Evolutionary conservation across 2,329 filamentous ascomycete genomes (phyloP).

Genomic region (Aspergillus sp.): DNA sequence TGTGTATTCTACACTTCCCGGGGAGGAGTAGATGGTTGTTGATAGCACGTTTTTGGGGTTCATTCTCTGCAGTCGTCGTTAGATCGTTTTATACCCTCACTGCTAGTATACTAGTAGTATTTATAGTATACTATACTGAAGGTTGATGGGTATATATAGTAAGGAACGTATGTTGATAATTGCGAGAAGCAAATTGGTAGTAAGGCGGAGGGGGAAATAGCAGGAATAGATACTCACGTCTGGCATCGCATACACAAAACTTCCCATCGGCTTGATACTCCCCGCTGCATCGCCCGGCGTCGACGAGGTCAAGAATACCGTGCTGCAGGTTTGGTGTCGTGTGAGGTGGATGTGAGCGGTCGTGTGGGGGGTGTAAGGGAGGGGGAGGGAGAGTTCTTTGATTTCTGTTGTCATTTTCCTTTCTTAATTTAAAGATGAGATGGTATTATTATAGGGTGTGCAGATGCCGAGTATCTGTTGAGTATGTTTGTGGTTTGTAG

Average conservation of each 20-base stretch:
- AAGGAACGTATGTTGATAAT: no score
- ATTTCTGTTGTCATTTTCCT: slow-evolving; percentile 37
- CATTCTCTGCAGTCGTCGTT: slow-evolving; percentile 30
- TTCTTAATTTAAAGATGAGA: background rate
- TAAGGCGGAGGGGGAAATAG: no score
- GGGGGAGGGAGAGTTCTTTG: slow-evolving; percentile 58
- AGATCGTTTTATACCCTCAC: no score
- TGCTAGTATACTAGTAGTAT: no score
- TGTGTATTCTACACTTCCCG: slow-evolving; percentile 81
- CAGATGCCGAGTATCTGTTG: no score
- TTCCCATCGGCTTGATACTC: slow-evolving; percentile 65
- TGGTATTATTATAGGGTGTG: no score
- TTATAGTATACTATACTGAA: no score
- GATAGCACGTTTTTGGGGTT: slow-evolving; percentile 59
- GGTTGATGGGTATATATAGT: no score
- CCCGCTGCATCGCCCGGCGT: slow-evolving; percentile 45
- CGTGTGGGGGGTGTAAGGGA: slow-evolving; percentile 59
- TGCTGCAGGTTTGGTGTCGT: slow-evolving; percentile 52
- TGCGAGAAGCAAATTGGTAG: no score
- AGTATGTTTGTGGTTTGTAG: background rate
- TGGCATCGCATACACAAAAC: slow-evolving; percentile 90
- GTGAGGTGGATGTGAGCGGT: slow-evolving; percentile 62
- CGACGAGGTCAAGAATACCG: slow-evolving; percentile 61
- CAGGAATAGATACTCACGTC: slow-evolving; percentile 60
- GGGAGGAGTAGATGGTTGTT: slow-evolving; percentile 73